phyloP scores from a whole-genome alignment of 139 green algal species.

The Chlamydomonas sp. region DNA sequence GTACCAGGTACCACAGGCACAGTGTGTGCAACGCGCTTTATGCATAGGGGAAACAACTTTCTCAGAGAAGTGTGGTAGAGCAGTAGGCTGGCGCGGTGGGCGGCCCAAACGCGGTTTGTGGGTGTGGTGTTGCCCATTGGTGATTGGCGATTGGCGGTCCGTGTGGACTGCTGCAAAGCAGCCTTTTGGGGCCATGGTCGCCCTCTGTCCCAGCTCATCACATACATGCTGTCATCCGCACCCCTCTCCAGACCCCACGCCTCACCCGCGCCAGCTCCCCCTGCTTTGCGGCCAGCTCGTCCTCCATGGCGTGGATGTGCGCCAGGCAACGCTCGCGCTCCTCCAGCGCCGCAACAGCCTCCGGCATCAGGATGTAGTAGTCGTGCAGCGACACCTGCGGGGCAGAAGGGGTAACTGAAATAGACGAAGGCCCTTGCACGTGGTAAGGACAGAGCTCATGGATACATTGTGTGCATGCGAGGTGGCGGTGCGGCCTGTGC shows the following conservation, averaged over 20 bases:
- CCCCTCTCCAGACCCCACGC: no score
- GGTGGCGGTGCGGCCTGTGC: no score
- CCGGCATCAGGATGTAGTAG: slow-evolving; percentile 59
- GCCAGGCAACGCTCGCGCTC: slow-evolving; percentile 54
- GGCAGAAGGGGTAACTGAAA: not conserved
- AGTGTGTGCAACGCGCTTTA: no score
- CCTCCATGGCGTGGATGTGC: slow-evolving; percentile 43
- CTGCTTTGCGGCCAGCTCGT: slow-evolving; percentile 51
- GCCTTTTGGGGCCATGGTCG: not conserved
- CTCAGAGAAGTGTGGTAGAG: not conserved
- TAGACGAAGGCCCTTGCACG: not conserved
- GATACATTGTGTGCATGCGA: no score
- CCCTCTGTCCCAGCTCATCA: not conserved
- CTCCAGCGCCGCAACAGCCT: slow-evolving; percentile 59
- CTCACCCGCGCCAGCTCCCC: not conserved
- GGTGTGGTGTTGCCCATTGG: not conserved
- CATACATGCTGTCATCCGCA: not conserved
- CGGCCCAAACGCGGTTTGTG: not conserved
- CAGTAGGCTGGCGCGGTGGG: not conserved
- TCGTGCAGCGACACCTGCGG: slow-evolving; percentile 59
- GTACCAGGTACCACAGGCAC: no score
- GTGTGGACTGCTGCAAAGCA: no score
- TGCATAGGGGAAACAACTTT: not conserved
- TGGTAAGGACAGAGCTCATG: not conserved
- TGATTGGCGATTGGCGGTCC: no score